Base-by-base conservation (phyloP, 129 eudicot genomes). In the Artemisia annua region DNA sequence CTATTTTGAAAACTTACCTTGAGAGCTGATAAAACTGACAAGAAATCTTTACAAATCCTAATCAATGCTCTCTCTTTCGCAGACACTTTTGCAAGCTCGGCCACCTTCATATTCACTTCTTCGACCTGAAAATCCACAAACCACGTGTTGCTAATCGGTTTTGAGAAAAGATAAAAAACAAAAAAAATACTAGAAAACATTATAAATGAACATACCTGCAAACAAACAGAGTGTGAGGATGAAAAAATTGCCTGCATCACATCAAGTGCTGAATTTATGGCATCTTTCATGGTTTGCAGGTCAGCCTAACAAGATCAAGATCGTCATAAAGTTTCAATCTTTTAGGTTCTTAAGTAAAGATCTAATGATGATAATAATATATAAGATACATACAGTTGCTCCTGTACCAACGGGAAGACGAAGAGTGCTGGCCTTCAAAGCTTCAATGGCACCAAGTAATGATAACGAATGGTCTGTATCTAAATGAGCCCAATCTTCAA, bases 351-450 rank as follows among this genome's bases (percentile, higher is more conserved):
- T 49, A 14, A 20, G 35, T 26, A 67, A 76, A 67, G 67, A 46
- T 4, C 16, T 35, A 69, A 80, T 46, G 48, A 71, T 65, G 18
- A 62, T 35, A 59, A 43, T 16, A 44, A 62, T 22, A 54, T 18
- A 26, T 66, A 32, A 24, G 66, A 39, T n/a, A 67, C 97, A 14
- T 88, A 94, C 99, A 66, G 79, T 83, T 81, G 94, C 96, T 83
- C 90, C 88, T 30, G 58, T 79, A 39, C 84, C 91, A 73, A 95
- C 87, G 12, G 99, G 97, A 75, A 95, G 97, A 67, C 99, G 91
- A 70, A 95, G 99, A 62, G 97, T 95, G 90, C 97, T 95, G 70
- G 99, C 99, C 80, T 83, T 95, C 73, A 95, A 77, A 64, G 99
- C 91, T 87, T 90, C 99, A 77, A 88, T 94, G 74, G 97, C 99